Evolutionary conservation across 2,329 filamentous ascomycete genomes (phyloP), one percentile per base, ranked within the genome.

Genomic region (Byssothecium circinans): DNA sequence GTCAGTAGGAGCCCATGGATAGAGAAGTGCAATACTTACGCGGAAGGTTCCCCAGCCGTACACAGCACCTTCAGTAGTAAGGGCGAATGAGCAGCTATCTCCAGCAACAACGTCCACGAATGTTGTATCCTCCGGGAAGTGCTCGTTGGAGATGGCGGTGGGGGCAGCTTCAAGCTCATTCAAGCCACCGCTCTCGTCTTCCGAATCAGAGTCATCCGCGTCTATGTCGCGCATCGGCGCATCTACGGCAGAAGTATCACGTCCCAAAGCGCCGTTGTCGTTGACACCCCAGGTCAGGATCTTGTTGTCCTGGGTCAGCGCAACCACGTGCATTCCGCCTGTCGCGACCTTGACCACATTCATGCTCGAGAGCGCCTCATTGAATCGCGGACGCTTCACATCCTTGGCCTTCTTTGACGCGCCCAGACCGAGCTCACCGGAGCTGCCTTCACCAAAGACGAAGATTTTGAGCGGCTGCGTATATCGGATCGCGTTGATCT

Each of bases 211-310:
- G 17, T 82, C 81, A 46, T 81, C 69, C 11, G 72, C 75, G 33
- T 77, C 75, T 41, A 80, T 74, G 48, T 81, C 78, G 54, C 75
- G 76, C 60, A 79, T 71, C 43, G 83, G 83, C 40, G 86, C 86
- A 2, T 86, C 81, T 4, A 53, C 65, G 79, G 84, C 86, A 11
- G 74, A 74, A 2, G 87, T 91, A 64, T 88, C 81, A 64, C 89
- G 80, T 34, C 89, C 89, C 30, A 95, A 79, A 8, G 89, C 88
- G 53, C 87, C 87, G 64, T 91, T 85, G 64, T 95, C 89, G 66
- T 94, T 94, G 58, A 94, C 89, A 44, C 89, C 89, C 89, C 89
- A 95, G 22, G 88, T 91, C 44, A 90, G 75, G 58, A 95, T 87
- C 73, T 85, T 85, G 76, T 91, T 89, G 69, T 92, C 86, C 57